Evolutionary conservation across 257 asterid genomes (phyloP), one percentile per base, ranked within the genome.

Genomic region (Capsicum chinense): DNA sequence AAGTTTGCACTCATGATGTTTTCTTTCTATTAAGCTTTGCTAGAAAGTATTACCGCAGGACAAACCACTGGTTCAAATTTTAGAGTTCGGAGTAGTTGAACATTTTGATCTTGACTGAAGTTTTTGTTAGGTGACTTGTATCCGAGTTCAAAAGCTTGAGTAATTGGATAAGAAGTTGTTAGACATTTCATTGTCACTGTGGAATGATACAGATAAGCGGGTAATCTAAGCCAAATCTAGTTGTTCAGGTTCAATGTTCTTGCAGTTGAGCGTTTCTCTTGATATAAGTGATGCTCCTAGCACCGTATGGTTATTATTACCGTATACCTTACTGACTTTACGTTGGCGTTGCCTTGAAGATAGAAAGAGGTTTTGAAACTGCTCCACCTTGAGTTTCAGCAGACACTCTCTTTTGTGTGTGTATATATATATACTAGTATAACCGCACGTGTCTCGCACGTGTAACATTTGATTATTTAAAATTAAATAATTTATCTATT

Each of bases 1-100:
- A 71, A 71, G 79, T 71, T 71, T 71, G 39, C 35, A 47, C 39
- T 71, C 79, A 44, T n/a, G 79, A 47, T 47, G 16, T 47, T 71
- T 60, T 70, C 56, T 44, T n/a, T 71, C 39, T 71, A 47, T 71
- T 71, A 44, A 71, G 79, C 14, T 21, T 71, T 71, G 79, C 17
- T 0, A 3, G 58, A n/a, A 12, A 47, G 14, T n/a, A 68, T 68
- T 68, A 37, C 52, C 2, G 52, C 13, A 0, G 76, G 37, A 68
- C 52, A 68, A 37, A 68, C 12, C 74, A 15, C 13, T 15, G 26
- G 52, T 68, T 68, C 76, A 68, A 68, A 68, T 19, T 44, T 70
- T n/a, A 5, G 39, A 71, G 39, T 47, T 47, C 39, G 39, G 57
- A 71, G 57, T 71, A 44, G 57, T 44, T 71, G 57, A 70, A 44